Evolutionary conservation across 768 basidiomycete species (phyloP).

Genomic region (Pleurotus cornucopiae): DNA sequence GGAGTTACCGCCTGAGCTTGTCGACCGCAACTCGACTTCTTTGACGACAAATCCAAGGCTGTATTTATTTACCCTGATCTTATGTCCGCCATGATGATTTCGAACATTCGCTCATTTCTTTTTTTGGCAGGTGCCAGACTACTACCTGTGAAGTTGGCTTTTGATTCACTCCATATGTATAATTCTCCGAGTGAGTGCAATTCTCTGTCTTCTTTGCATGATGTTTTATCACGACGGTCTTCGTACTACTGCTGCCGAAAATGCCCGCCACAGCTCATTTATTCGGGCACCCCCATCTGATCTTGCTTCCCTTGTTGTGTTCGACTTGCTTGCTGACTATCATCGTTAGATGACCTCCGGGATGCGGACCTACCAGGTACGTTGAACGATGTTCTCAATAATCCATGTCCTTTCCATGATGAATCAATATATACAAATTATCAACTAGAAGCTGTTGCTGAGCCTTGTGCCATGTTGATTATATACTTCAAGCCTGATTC

Average conservation of each 20-base stretch:
- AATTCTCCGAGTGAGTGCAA: constrained; percentile 26
- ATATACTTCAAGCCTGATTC: neutral
- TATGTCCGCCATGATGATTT: neutral
- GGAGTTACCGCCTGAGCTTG: constrained; percentile 85
- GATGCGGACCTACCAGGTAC: neutral
- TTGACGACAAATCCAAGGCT: constrained; percentile 83
- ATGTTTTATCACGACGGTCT: constrained; percentile 92
- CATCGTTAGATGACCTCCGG: neutral
- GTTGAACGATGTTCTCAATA: neutral
- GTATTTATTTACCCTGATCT: constrained; percentile 62
- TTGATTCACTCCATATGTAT: neutral
- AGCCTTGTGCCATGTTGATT: constrained; percentile 64
- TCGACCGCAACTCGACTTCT: constrained; percentile 24
- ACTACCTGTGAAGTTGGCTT: no score
- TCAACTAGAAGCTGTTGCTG: constrained; percentile 92
- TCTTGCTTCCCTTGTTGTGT: constrained; percentile 13
- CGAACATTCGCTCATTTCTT: neutral
- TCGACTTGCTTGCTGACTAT: neutral
- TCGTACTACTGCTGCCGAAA: constrained; percentile 83
- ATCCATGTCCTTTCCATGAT: constrained; percentile 25
- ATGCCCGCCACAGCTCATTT: constrained; percentile 90
- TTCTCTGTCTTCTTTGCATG: constrained; percentile 30
- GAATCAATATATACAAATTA: constrained; percentile 42
- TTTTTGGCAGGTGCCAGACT: neutral
- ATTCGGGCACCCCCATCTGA: constrained; percentile 81